Percentiles rank a stretch among this genome's conserved stretches.
These are phyloP conservation scores for Echinosophora koreensis DNA, from an alignment of 306 rosid genomes.

Conservation along the genomic window DNA sequence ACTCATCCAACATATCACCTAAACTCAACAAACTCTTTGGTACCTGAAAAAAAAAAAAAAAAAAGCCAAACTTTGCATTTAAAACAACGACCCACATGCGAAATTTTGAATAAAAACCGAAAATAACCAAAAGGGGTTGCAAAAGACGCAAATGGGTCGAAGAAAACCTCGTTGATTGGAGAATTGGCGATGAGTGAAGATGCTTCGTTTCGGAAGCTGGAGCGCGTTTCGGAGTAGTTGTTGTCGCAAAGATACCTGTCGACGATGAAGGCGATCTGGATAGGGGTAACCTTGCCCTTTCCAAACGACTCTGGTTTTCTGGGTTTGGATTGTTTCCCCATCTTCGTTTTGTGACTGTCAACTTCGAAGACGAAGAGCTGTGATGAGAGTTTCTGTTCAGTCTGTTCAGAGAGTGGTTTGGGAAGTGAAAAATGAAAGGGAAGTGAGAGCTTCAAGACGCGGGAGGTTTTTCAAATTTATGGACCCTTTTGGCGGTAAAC, in stretches of 20 bases:
- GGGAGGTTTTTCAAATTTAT: slow-evolving; percentile 58
- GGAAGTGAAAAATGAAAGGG: slow-evolving; percentile 20
- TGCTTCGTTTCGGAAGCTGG: slow-evolving; percentile 71
- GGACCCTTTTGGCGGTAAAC: slow-evolving; percentile 33
- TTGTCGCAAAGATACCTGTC: slow-evolving; percentile 77
- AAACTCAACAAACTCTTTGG: slow-evolving; percentile 72
- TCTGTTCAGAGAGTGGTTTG: not conserved
- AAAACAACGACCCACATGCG: not conserved
- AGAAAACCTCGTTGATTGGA: slow-evolving; percentile 63
- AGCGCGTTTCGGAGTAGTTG: slow-evolving; percentile 63
- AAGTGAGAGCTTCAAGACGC: slow-evolving; percentile 43
- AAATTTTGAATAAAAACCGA: not conserved
- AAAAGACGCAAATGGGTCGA: not conserved
- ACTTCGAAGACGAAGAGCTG: not conserved
- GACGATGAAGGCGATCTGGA: slow-evolving; percentile 85
- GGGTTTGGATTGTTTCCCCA: slow-evolving; percentile 72
- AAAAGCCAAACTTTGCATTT: not conserved
- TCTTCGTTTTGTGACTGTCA: slow-evolving; percentile 21
- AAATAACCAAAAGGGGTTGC: not conserved
- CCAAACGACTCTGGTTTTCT: slow-evolving; percentile 53
- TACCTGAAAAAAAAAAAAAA: slow-evolving; percentile 48
- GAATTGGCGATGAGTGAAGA: slow-evolving; percentile 74
- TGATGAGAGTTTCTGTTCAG: not conserved
- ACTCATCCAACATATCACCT: slow-evolving; percentile 73
- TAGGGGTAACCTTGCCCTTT: slow-evolving; percentile 72